A percentile compares a stretch with the other conserved stretches of the same genome.
phyloP scores from a whole-genome alignment of 164 flowering plant species.

The Umbilicus rupestris region DNA sequence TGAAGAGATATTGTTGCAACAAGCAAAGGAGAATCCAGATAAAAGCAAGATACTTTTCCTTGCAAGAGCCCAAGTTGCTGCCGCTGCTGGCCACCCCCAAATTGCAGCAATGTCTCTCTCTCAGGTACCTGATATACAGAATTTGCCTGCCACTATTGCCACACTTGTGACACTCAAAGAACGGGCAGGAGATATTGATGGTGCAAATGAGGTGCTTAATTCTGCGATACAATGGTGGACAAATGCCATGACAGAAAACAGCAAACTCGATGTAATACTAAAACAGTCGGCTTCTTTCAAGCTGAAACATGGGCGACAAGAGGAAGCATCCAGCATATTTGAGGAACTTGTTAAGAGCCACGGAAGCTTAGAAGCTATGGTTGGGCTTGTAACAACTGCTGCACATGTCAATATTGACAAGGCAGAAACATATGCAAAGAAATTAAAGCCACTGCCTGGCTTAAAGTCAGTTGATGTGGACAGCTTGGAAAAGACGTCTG shows the following conservation, averaged over 20 bases:
- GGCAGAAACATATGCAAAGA: constrained; percentile 77
- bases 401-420: constrained; percentile 67
- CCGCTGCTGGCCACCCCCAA: constrained; percentile 68
- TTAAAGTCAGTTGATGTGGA: constrained; percentile 66
- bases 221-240: constrained; percentile 77
- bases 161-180: constrained; percentile 78
- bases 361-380: constrained; percentile 61
- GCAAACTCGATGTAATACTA: constrained; percentile 50
- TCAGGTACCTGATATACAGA: constrained; percentile 71
- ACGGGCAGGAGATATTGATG: constrained; percentile 72
- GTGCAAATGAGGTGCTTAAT: constrained; percentile 65
- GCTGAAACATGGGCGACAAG: constrained; percentile 71
- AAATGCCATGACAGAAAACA: constrained; percentile 72
- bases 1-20: constrained; percentile 64
- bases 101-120: constrained; percentile 72
- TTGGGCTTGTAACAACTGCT: constrained; percentile 67
- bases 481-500: constrained; percentile 72
- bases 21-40: constrained; percentile 55
- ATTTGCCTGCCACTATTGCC: constrained; percentile 91
- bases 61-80: constrained; percentile 86
- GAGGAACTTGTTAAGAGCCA: constrained; percentile 77
- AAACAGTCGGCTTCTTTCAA: constrained; percentile 83
- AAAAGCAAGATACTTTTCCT: constrained; percentile 48
- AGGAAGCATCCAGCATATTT: constrained; percentile 58
- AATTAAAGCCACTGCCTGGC: constrained; percentile 63